Conservation (phyloP, 192 early-diverging fungal genomes). For the Backusella australiensis region DNA sequence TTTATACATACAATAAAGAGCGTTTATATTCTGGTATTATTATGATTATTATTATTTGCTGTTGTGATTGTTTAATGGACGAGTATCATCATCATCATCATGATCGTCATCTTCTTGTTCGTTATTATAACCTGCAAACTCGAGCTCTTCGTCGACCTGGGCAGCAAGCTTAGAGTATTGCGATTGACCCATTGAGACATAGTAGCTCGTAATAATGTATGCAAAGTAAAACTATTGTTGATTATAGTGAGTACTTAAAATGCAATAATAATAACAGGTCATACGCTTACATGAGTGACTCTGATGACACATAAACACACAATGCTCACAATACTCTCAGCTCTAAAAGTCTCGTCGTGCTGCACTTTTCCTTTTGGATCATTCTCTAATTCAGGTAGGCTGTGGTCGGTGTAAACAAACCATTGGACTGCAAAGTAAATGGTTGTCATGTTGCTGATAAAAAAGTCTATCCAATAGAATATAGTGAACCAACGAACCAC, state of each 20-base stretch:
- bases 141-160: constrained; percentile 4
- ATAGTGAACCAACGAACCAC: constrained; percentile 21
- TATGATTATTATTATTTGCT: background rate
- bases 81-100: background rate
- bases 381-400: constrained; percentile 19
- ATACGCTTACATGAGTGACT: constrained; percentile 24
- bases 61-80: background rate
- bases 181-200: background rate
- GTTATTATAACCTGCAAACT: background rate
- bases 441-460: constrained; percentile 24
- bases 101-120: background rate
- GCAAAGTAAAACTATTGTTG: constrained; percentile 22
- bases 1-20: constrained; percentile 3
- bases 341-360: constrained; percentile 23
- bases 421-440: constrained; percentile 28
- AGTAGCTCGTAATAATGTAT: constrained; percentile 18
- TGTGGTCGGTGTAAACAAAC: constrained; percentile 38
- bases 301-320: constrained; percentile 21
- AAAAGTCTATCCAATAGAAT: constrained; percentile 39
- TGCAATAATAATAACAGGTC: background rate
- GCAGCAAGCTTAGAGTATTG: constrained; percentile 11
- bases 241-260: background rate
- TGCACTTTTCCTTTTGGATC: constrained; percentile 13
- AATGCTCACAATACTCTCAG: constrained; percentile 35
- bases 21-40: background rate